phyloP scores from a whole-genome alignment of 257 asterid species.

The Sherardia arvensis region DNA sequence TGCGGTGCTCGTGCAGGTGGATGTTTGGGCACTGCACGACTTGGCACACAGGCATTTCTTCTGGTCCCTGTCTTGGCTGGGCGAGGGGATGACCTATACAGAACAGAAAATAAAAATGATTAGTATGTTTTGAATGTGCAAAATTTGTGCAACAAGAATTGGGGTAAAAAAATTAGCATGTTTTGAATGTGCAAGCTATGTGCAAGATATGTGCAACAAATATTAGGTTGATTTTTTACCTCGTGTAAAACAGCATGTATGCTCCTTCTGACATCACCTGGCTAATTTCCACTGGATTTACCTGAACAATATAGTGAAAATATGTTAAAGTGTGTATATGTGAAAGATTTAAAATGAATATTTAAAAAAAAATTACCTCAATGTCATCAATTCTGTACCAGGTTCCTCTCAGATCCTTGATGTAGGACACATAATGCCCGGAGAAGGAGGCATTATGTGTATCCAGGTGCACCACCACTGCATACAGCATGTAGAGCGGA shows the following conservation, averaged over 20 bases:
- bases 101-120: background rate
- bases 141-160: background rate
- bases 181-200: background rate
- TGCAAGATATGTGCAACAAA: background rate
- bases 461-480: constrained; percentile 75
- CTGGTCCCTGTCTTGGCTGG: constrained; percentile 20
- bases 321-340: no score
- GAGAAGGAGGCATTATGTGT: constrained; percentile 63
- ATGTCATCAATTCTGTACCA: constrained; percentile 82
- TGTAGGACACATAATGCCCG: constrained; percentile 72
- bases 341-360: no score
- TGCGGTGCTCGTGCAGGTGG: constrained; percentile 27
- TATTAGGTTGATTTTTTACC: constrained; percentile 40
- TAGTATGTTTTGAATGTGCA: background rate
- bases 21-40: constrained; percentile 21
- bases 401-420: constrained; percentile 63
- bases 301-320: constrained; percentile 38
- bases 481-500: constrained; percentile 76
- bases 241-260: constrained; percentile 74
- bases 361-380: constrained; percentile 34
- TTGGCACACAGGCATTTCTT: constrained; percentile 27
- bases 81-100: constrained; percentile 56
- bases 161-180: background rate
- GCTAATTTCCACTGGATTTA: constrained; percentile 50
- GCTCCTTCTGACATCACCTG: constrained; percentile 86